These are phyloP conservation scores for Candida ficus DNA, from an alignment of 805 yeast genomes.

Conservation along the genomic window DNA sequence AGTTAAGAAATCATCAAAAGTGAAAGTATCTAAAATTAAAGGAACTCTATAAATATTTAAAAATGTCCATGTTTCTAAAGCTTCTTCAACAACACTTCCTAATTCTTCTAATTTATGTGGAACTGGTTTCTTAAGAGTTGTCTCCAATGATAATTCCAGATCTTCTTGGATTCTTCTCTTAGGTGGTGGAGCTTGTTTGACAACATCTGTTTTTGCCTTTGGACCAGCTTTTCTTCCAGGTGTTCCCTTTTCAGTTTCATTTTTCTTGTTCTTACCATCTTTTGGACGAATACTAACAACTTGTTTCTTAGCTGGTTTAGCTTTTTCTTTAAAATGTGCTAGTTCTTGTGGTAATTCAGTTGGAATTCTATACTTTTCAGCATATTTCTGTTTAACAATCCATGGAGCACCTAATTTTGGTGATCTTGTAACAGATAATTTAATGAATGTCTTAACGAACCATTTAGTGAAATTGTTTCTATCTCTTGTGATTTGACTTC, in stretches of 20 bases:
- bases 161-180: slow-evolving; percentile 21
- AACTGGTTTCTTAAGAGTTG: slow-evolving; percentile 15
- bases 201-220: slow-evolving; percentile 5
- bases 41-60: slow-evolving; percentile 65
- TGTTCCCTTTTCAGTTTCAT: slow-evolving; percentile 7
- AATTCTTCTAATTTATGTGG: slow-evolving; percentile 16
- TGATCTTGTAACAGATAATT: slow-evolving; percentile 56
- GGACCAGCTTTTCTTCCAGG: slow-evolving; percentile 5
- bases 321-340: slow-evolving; percentile 24
- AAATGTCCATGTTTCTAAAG: slow-evolving; percentile 71
- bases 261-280: slow-evolving; percentile 1
- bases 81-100: slow-evolving; percentile 28
- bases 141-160: slow-evolving; percentile 16
- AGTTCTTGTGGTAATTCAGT: slow-evolving; percentile 54
- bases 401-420: slow-evolving; percentile 92
- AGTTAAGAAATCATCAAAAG: slow-evolving; percentile 72
- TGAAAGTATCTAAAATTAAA: slow-evolving; percentile 61
- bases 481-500: slow-evolving; percentile 71
- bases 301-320: slow-evolving; percentile 3
- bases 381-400: slow-evolving; percentile 80
- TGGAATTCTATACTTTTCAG: slow-evolving; percentile 61
- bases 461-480: slow-evolving; percentile 85
- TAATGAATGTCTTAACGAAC: slow-evolving; percentile 86
- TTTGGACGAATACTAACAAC: slow-evolving; percentile 14
- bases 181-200: slow-evolving; percentile 15